Percentiles rank a stretch among this genome's conserved stretches.
Evolutionary conservation across 2,329 filamentous ascomycete species (phyloP).

Genomic region (Alternaria brassicae): DNA sequence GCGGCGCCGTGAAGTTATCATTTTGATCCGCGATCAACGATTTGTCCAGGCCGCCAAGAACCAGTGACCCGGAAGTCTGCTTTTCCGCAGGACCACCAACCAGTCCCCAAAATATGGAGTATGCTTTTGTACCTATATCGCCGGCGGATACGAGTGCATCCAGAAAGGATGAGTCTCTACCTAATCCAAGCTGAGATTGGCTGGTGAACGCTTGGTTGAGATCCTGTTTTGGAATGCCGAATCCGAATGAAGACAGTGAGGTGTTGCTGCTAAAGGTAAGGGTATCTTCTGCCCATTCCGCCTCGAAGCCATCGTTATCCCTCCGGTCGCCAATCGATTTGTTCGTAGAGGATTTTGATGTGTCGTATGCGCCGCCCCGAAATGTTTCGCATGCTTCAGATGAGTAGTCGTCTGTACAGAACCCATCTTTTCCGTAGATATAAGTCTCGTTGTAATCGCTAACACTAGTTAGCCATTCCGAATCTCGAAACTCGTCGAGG

Average conservation of each 20-base stretch:
- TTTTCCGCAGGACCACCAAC: slow-evolving; percentile 24
- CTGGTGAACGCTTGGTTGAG: slow-evolving; percentile 18
- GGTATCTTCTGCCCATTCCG: slow-evolving; percentile 19
- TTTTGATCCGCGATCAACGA: slow-evolving; percentile 19
- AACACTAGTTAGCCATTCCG: slow-evolving; percentile 9
- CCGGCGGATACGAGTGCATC: slow-evolving; percentile 29
- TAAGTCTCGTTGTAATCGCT: slow-evolving; percentile 27
- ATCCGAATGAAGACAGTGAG: slow-evolving; percentile 17
- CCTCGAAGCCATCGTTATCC: slow-evolving; percentile 17
- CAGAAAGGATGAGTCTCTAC: slow-evolving; percentile 43
- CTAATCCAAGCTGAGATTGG: slow-evolving; percentile 36
- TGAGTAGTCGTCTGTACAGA: slow-evolving; percentile 11
- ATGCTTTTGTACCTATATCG: slow-evolving; percentile 39
- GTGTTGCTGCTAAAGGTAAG: slow-evolving; percentile 16
- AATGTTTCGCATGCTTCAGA: slow-evolving; percentile 21
- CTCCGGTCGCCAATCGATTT: slow-evolving; percentile 10
- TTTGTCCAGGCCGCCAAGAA: slow-evolving; percentile 38
- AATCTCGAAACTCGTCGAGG: background rate
- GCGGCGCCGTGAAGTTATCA: slow-evolving; percentile 25
- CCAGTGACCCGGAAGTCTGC: slow-evolving; percentile 33
- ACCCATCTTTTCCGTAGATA: slow-evolving; percentile 21
- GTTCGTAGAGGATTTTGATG: slow-evolving; percentile 13
- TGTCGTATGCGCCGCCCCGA: slow-evolving; percentile 20
- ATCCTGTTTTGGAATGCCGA: slow-evolving; percentile 21
- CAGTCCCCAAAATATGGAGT: slow-evolving; percentile 45